Conservation (phyloP, 148 eudicot species). For the Amaranthus palmeri region DNA sequence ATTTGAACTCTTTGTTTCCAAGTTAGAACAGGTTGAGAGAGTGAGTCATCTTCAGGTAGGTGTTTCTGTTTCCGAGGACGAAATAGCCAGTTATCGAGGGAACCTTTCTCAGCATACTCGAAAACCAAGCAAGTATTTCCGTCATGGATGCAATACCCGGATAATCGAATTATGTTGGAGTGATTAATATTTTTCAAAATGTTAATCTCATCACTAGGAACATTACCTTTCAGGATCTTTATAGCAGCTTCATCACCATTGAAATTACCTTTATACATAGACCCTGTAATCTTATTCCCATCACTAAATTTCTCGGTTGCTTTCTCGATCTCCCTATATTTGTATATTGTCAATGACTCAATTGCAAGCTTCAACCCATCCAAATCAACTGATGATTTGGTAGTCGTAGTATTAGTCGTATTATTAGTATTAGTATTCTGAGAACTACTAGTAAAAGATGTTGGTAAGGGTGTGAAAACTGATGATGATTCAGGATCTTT, state of each 20-base stretch:
- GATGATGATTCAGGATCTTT: conserved; percentile 17
- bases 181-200: conserved; percentile 65
- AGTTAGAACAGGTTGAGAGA: conserved; percentile 24
- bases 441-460: conserved; percentile 16
- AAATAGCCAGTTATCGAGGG: conserved; percentile 47
- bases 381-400: conserved; percentile 39
- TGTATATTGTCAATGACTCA: conserved; percentile 54
- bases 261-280: conserved; percentile 51
- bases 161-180: conserved; percentile 56
- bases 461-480: conserved; percentile 18
- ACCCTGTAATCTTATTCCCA: conserved; percentile 47
- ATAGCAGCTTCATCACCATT: conserved; percentile 66
- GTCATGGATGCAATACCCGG: conserved; percentile 61
- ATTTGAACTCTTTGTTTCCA: conserved; percentile 78
- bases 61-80: conserved; percentile 7
- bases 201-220: conserved; percentile 50
- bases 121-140: conserved; percentile 73
- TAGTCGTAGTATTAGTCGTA: neutral
- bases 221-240: conserved; percentile 63
- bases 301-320: conserved; percentile 56
- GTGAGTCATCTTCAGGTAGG: conserved; percentile 16
- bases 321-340: conserved; percentile 43
- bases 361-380: conserved; percentile 48
- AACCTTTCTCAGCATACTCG: conserved; percentile 69
- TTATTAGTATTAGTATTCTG: neutral